These are phyloP conservation scores for Mycena vulgaris DNA, from an alignment of 768 basidiomycete species.

Conservation along the genomic window DNA sequence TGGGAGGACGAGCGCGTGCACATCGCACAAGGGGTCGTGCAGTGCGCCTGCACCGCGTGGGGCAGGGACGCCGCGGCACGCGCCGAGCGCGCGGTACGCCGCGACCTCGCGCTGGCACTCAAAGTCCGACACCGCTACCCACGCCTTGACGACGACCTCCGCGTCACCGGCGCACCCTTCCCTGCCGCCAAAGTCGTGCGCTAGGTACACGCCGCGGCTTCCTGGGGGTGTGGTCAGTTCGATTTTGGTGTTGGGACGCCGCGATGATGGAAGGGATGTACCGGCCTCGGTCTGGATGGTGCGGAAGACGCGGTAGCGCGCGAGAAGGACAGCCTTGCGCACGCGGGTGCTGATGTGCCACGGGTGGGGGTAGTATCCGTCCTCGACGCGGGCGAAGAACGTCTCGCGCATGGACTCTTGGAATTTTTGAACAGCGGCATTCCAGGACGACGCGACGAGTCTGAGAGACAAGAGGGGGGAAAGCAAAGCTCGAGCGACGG, in stretches of 20 bases:
- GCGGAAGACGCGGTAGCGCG: conserved; percentile 46
- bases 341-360: conserved; percentile 52
- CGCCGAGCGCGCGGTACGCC: conserved; percentile 41
- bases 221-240: conserved; percentile 35
- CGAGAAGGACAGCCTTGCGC: conserved; percentile 42
- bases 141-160: conserved; percentile 49
- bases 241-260: not conserved
- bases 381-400: conserved; percentile 45
- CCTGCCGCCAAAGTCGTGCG: conserved; percentile 44
- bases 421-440: conserved; percentile 31
- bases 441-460: conserved; percentile 43
- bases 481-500: conserved; percentile 20
- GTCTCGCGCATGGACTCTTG: not conserved
- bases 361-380: conserved; percentile 48
- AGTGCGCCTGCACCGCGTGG: conserved; percentile 27
- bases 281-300: conserved; percentile 48
- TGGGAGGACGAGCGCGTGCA: conserved; percentile 47
- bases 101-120: conserved; percentile 47
- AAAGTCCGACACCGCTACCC: conserved; percentile 40
- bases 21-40: conserved; percentile 39
- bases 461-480: conserved; percentile 36
- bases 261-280: conserved; percentile 17
- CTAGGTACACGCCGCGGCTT: conserved; percentile 49
- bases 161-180: conserved; percentile 43
- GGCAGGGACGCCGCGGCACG: conserved; percentile 34